Evolutionary conservation across 768 basidiomycete species (phyloP), one percentile per base, ranked within the genome.

Genomic region (Hericium erinaceus): DNA sequence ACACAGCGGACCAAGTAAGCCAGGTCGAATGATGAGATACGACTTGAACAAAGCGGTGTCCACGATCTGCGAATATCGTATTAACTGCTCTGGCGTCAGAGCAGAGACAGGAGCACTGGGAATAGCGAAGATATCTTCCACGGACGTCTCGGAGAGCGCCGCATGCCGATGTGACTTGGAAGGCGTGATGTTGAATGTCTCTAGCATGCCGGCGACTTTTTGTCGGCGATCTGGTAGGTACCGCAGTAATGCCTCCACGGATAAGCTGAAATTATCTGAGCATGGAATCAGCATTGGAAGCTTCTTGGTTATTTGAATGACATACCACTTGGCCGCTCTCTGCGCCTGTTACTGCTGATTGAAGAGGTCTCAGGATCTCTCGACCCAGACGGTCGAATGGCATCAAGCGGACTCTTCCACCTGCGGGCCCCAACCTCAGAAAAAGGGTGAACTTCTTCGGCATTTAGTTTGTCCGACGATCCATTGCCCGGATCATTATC

Each of bases 1-100:
- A 70, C 95, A 98, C 52, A 98, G 70, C 33, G 91, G 83, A 0
- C 91, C 92, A 10, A 98, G 73, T 57, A 99, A 73, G 12, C 78
- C 80, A 0, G 95, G 92, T 48, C 87, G 77, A 44, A 87, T 85
- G 20, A 91, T 77, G 20, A 98, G 73, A 69, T 95, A 97, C 2
- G 88, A 85, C 72, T 97, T 95, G 72, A 98, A 94, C 61, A 98
- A 73, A 9, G 91, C 95, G 1, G 97, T 98, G 65, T 98, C 92
- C 24, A 98, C 89, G 38, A 98, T 84, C 71, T 98, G 95, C 0
- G 94, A 93, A 57, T 87, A 91, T 18, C 91, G 80, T 39, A 95
- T 75, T 6, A 98, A 77, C 61, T 97, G 88, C 59, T 90, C 90
- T 2, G 94, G 87, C 0, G 83, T 86, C 20, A 98, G 75, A 3